Base-by-base conservation (phyloP, 2,329 filamentous ascomycete species). In the Penicillium capsulatum region DNA sequence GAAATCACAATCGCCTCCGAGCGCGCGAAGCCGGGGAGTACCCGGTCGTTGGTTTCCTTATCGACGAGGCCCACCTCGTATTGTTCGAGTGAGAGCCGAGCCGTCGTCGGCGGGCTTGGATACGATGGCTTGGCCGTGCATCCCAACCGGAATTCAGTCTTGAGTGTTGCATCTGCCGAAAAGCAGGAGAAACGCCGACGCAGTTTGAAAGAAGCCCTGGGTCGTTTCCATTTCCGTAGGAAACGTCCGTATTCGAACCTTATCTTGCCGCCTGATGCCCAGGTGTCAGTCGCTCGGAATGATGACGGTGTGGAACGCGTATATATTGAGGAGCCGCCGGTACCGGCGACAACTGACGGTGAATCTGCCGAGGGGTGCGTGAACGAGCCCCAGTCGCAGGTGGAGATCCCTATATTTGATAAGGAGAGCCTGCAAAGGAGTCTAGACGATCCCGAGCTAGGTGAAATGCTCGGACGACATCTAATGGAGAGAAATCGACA, bases 41-140 rank as follows among this genome's bases (percentile, higher is more conserved):
- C 58, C 16, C 63, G 64, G 27, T 69, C 66, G 27, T 48, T 65
- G 17, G 57, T 58, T 15, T 68, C 65, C 5, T 47, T 61, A 4
- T 68, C 64, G 4, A 68, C 65, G 6, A 60, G 64, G 13, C 66
- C 64, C 7, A 66, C 65, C 4, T 66, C 63, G 3, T 66, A 56
- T 37, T 63, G 60, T 42, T 65, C 63, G 3, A 61, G 44, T 30
- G 63, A 67, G 36, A 61, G 57, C 20, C 59, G 51, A 13, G 29
- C 48, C 4, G 40, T 47, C 0, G 45, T 42, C 11, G 19, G 38
- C 3, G 51, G 50, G 16, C 33, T 42, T 13, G 51, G 51, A 19
- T 47, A 42, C 16, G 53, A 47, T 10, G 34, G 49, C 10, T 29
- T 51, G 4, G 36, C 46, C 6, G 39, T 38, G 4, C 40, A 33